These are phyloP conservation scores for grape (Vitis vinifera) DNA, from an alignment of 164 flowering plant species.

Conservation along the genomic window ASM3070453v1 NC_081805.1:1419001-1419500, in stretches of 20 bases:
- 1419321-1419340: slow-evolving; percentile 6
- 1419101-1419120: not conserved
- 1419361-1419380: no score
- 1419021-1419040: slow-evolving; percentile 89
- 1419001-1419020: slow-evolving; percentile 75
- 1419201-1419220: slow-evolving; percentile 70
- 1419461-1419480: no score
- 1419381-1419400: no score
- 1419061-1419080: slow-evolving; percentile 27
- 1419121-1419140: slow-evolving; percentile 1
- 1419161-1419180: not conserved
- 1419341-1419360: not conserved
- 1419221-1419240: slow-evolving; percentile 87
- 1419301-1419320: slow-evolving; percentile 25
- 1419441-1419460: no score
- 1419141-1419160: not conserved
- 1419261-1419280: slow-evolving; percentile 93
- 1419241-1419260: slow-evolving; percentile 96
- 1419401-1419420: no score
- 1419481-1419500: not conserved
- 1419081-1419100: not conserved
- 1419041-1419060: slow-evolving; percentile 98
- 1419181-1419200: not conserved
- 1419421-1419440: no score
- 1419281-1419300: slow-evolving; percentile 97